Evolutionary conservation across 768 basidiomycete species (phyloP).

Genomic region (Amanita thiersii): DNA sequence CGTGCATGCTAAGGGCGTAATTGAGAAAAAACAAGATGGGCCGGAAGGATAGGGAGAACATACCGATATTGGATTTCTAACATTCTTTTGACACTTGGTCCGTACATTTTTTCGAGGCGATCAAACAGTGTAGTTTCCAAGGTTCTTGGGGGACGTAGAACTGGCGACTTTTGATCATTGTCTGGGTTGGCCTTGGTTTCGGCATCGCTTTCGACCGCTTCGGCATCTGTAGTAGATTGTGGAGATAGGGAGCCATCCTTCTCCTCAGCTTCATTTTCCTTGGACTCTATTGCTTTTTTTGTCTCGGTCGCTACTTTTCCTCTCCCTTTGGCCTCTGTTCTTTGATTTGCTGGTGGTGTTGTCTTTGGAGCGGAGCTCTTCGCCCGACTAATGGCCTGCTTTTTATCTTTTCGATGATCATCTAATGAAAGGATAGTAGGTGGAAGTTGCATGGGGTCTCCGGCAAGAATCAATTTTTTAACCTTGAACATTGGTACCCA

Average conservation of each 20-base stretch:
- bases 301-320: not conserved
- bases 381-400: conserved; percentile 9
- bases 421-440: conserved; percentile 80
- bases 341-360: conserved; percentile 13
- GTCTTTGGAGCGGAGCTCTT: conserved; percentile 2
- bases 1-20: conserved; percentile 62
- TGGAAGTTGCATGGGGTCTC: conserved; percentile 93
- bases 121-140: conserved; percentile 90
- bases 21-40: not conserved
- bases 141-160: conserved; percentile 54
- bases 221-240: not conserved
- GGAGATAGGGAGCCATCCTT: conserved; percentile 6
- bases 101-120: conserved; percentile 85
- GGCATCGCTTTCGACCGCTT: conserved; percentile 11
- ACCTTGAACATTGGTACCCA: conserved; percentile 95
- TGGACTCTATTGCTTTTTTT: conserved; percentile 3
- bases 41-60: conserved; percentile 11
- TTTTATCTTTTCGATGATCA: conserved; percentile 24
- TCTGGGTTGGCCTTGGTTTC: conserved; percentile 9
- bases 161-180: conserved; percentile 13
- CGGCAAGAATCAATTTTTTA: conserved; percentile 83
- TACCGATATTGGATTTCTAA: conserved; percentile 86
- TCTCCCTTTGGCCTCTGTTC: conserved; percentile 7
- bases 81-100: conserved; percentile 74
- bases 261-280: conserved; percentile 10